A percentile compares a stretch with the other conserved stretches of the same genome.
phyloP scores from a whole-genome alignment of 2,329 filamentous ascomycete genomes.

The Diaporthe sp. region DNA sequence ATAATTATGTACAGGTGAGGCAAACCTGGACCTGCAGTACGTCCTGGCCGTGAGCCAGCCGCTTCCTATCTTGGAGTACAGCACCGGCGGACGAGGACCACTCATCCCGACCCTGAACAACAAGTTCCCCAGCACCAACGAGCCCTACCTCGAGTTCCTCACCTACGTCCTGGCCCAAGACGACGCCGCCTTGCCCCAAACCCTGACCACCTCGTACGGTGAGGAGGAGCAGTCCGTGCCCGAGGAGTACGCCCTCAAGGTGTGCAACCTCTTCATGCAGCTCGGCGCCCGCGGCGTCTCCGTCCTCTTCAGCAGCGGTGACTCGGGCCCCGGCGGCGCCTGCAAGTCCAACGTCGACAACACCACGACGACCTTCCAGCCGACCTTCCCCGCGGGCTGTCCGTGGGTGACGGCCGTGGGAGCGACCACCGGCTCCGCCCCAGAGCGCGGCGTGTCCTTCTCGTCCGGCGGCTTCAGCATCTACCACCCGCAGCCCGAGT shows the following conservation, averaged over 20 bases:
- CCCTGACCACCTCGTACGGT: conserved; percentile 74
- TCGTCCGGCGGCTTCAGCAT: conserved; percentile 56
- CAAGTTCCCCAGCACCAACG: conserved; percentile 70
- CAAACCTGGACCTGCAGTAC: conserved; percentile 45
- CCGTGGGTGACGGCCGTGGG: conserved; percentile 71
- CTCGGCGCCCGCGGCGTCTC: conserved; percentile 74
- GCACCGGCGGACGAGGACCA: conserved; percentile 51
- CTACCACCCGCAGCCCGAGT: conserved; percentile 51
- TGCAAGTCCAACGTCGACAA: conserved; percentile 39
- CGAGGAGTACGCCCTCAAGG: conserved; percentile 67
- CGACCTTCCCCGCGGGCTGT: conserved; percentile 50
- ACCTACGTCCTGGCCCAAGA: conserved; percentile 68
- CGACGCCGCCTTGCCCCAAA: conserved; percentile 65
- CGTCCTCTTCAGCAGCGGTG: conserved; percentile 63
- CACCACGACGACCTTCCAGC: conserved; percentile 34
- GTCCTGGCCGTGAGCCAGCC: conserved; percentile 40
- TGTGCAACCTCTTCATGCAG: conserved; percentile 73
- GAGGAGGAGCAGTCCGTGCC: conserved; percentile 75
- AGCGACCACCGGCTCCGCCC: conserved; percentile 58
- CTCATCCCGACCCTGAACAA: conserved; percentile 64
- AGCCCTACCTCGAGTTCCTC: conserved; percentile 76
- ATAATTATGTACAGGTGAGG: conserved; percentile 20
- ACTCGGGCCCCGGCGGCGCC: conserved; percentile 23
- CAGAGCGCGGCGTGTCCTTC: conserved; percentile 52
- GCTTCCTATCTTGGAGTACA: conserved; percentile 44